Evolutionary conservation across 2,329 filamentous ascomycete genomes (phyloP), one percentile per base, ranked within the genome.

Genomic region (Verticillium dahliae): DNA sequence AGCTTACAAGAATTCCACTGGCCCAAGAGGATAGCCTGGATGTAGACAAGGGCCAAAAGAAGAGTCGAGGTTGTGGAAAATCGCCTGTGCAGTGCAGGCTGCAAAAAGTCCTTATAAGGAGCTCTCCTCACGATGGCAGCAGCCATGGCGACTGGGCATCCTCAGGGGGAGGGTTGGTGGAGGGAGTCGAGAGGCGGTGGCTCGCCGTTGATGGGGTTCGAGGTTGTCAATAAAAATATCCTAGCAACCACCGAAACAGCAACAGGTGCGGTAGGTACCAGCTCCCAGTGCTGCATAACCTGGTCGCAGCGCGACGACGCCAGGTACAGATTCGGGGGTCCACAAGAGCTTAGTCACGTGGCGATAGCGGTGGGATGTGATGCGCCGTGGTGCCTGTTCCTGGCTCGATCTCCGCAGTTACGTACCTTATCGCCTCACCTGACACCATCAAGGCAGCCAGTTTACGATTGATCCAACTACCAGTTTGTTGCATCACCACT

Each of bases 61-160:
- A 91, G 78, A 14, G 85, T 82, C 57, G 90, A 89, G 13, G 91
- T 92, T 65, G 87, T 88, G 57, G 90, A 89, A 76, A 97, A 98
- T 69, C 92, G 86, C 69, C 90, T 84, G 75, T 98, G 94, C 66
- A 97, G 80, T 59, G 90, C 88, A 58, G 94, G 93, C 64, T 94
- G 96, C 68, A 97, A 79, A 74, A 96, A 96, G 78, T 97, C 91
- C 80, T 92, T 90, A 77, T 97, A 96, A 57, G 83, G 80, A 69
- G 80, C 77, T 71, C 74, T 84, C 81, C 80, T 86, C 77, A 78
- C 81, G 72, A 76, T 79, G 71, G 76, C 74, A 70, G 73, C 73
- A 69, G 82, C 78, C 82, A 85, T 85, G 58, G 72, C 78, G 69
- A 74, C 74, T 73, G 75, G 70, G 72, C 78, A 80, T 81, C 73